A percentile compares a stretch with the other conserved stretches of the same genome.
Evolutionary conservation across 1,284 basidiomycete species (phyloP).

Genomic region (Afroboletus lepidellus): DNA sequence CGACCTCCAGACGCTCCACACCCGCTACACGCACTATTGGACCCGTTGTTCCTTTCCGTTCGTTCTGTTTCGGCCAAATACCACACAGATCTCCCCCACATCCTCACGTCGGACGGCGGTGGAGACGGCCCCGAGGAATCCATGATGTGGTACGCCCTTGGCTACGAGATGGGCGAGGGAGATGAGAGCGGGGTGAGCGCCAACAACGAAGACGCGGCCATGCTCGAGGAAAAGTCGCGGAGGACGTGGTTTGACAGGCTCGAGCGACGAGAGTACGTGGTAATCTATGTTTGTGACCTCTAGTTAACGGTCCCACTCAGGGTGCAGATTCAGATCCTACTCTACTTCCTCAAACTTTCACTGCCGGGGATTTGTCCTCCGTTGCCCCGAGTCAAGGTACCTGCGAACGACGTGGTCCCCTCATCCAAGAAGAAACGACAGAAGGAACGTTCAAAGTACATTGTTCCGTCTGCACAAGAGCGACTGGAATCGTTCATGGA

Average conservation of each 20-base stretch:
- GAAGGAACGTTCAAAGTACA: slow-evolving; percentile 34
- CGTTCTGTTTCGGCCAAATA: slow-evolving; percentile 60
- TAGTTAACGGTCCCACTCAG: slow-evolving; percentile 36
- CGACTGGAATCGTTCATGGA: slow-evolving; percentile 72
- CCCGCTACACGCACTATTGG: slow-evolving; percentile 55
- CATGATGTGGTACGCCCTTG: slow-evolving; percentile 71
- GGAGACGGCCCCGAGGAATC: slow-evolving; percentile 61
- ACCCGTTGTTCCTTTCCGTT: slow-evolving; percentile 58
- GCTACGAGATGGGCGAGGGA: slow-evolving; percentile 48
- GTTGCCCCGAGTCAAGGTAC: slow-evolving; percentile 24
- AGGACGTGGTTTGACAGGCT: slow-evolving; percentile 57
- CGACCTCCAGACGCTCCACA: slow-evolving; percentile 36
- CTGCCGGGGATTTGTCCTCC: slow-evolving; percentile 47
- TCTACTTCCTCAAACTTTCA: slow-evolving; percentile 63
- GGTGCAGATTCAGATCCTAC: slow-evolving; percentile 68
- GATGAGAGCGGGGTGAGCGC: slow-evolving; percentile 19
- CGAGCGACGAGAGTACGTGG: slow-evolving; percentile 69
- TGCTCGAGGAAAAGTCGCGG: slow-evolving; percentile 52
- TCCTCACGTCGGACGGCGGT: slow-evolving; percentile 57
- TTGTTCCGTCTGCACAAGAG: slow-evolving; percentile 42
- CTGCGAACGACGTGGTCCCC: slow-evolving; percentile 8
- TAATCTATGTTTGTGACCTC: background rate
- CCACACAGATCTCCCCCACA: slow-evolving; percentile 53
- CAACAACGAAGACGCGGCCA: slow-evolving; percentile 29
- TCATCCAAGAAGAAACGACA: slow-evolving; percentile 35